Conservation (phyloP, 352 stramenopile genomes). For the Globisporangium uncinulatum region DNA sequence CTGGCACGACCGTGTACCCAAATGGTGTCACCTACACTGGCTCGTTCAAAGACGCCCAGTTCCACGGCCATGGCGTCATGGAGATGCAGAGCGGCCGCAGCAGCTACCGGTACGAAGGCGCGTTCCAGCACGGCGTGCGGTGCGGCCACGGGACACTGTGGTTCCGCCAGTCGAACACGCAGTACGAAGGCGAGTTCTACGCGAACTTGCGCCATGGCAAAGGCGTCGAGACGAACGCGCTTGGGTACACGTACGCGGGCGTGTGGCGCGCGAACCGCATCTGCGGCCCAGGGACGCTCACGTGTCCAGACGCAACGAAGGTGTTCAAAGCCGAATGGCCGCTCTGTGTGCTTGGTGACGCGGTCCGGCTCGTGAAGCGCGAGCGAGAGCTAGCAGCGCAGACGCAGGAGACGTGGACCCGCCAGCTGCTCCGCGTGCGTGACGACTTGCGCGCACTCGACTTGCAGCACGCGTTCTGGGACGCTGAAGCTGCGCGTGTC, state of each 20-base stretch:
- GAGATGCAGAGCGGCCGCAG: constrained; percentile 23
- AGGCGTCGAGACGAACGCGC: constrained; percentile 50
- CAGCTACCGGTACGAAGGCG: constrained; percentile 49
- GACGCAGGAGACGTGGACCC: constrained; percentile 40
- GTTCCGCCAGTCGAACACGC: constrained; percentile 34
- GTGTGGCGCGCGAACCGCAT: constrained; percentile 54
- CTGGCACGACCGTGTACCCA: constrained; percentile 50
- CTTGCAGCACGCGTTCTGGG: constrained; percentile 52
- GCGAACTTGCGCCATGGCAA: constrained; percentile 53
- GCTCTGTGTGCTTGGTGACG: constrained; percentile 51
- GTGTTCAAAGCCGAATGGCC: constrained; percentile 51
- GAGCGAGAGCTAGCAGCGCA: constrained; percentile 20
- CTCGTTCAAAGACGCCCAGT: constrained; percentile 43
- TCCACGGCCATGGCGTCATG: constrained; percentile 60
- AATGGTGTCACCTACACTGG: constrained; percentile 71
- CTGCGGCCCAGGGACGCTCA: constrained; percentile 36
- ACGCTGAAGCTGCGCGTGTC: constrained; percentile 49
- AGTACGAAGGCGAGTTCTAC: constrained; percentile 69
- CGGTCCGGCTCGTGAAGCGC: constrained; percentile 41
- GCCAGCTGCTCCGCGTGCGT: constrained; percentile 50
- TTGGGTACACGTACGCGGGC: constrained; percentile 54
- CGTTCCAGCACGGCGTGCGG: constrained; percentile 40
- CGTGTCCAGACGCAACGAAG: constrained; percentile 35
- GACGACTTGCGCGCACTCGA: constrained; percentile 62
- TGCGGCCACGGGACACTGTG: constrained; percentile 40